Percentiles rank a stretch among this genome's conserved stretches.
Evolutionary conservation across 257 asterid genomes (phyloP).

Genomic region (Anisodus acutangulus): DNA sequence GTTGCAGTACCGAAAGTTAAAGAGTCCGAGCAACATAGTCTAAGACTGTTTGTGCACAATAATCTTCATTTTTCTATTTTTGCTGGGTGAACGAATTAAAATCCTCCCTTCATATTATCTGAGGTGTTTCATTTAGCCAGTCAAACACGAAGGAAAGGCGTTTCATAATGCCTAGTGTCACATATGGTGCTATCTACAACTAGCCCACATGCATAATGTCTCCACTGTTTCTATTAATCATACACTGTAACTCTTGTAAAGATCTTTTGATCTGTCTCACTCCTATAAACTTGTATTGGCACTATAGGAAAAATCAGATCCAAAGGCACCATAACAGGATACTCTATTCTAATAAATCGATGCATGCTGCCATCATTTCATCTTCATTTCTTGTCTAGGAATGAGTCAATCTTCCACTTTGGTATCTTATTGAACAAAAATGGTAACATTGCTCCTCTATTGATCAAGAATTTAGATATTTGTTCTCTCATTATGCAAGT

Average conservation of each 20-base stretch:
- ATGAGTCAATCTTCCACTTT: neutral
- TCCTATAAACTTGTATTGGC: neutral
- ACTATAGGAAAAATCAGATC: neutral
- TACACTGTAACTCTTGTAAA: neutral
- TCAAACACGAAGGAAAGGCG: neutral
- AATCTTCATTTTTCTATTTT: neutral
- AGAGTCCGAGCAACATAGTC: no score
- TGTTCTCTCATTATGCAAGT: neutral
- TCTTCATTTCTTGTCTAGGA: neutral
- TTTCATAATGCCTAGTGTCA: neutral
- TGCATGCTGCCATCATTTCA: neutral
- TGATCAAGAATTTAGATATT: no score
- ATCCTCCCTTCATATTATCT: neutral
- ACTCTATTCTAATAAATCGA: neutral
- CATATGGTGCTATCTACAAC: neutral
- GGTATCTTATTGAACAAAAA: no score
- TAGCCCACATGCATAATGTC: neutral
- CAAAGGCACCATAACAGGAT: neutral
- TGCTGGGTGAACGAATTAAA: neutral
- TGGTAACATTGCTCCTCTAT: no score
- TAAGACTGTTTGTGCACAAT: neutral
- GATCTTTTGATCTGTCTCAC: neutral
- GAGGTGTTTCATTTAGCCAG: neutral
- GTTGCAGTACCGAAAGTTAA: no score
- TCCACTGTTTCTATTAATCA: neutral